These are phyloP conservation scores for Sanghuangporus weigelae DNA, from an alignment of 1,284 basidiomycete species.

Conservation along the genomic window DNA sequence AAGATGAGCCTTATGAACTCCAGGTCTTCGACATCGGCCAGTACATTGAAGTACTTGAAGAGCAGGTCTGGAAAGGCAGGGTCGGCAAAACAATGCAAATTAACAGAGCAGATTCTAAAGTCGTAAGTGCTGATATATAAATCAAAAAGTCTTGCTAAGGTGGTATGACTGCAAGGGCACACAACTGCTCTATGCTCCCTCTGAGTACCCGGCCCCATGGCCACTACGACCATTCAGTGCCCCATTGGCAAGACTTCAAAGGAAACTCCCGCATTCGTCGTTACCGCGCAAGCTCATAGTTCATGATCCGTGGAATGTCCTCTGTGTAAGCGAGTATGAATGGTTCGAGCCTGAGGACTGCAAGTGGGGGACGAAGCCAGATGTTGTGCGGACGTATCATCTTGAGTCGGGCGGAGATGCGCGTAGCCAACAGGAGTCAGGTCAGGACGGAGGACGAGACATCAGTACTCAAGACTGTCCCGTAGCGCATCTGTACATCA, in stretches of 20 bases:
- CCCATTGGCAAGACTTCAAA: conserved; percentile 18
- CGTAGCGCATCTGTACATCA: conserved; percentile 25
- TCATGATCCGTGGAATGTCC: conserved; percentile 23
- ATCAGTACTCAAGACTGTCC: conserved; percentile 3
- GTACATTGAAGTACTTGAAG: conserved; percentile 25
- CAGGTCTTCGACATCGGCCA: conserved; percentile 27
- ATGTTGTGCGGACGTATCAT: conserved; percentile 18
- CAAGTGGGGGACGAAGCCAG: conserved; percentile 13
- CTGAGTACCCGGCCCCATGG: conserved; percentile 32
- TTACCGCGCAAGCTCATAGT: conserved; percentile 26
- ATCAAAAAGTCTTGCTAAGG: not conserved
- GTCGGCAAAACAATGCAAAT: conserved; percentile 10
- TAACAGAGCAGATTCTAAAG: conserved; percentile 1
- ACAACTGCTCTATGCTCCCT: conserved; percentile 25
- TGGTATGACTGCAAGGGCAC: conserved; percentile 3
- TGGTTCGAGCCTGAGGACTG: not conserved
- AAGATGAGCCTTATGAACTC: conserved; percentile 31
- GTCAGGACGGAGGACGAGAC: not conserved
- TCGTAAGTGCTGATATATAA: not conserved
- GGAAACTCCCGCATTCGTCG: conserved; percentile 20
- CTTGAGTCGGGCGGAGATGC: conserved; percentile 16
- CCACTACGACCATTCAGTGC: conserved; percentile 28
- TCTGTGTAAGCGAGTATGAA: conserved; percentile 4
- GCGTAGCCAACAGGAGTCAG: not conserved
- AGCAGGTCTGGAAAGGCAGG: conserved; percentile 7